These are phyloP conservation scores for Lentinula edodes DNA, from an alignment of 768 basidiomycete genomes.

Conservation along the genomic window DNA sequence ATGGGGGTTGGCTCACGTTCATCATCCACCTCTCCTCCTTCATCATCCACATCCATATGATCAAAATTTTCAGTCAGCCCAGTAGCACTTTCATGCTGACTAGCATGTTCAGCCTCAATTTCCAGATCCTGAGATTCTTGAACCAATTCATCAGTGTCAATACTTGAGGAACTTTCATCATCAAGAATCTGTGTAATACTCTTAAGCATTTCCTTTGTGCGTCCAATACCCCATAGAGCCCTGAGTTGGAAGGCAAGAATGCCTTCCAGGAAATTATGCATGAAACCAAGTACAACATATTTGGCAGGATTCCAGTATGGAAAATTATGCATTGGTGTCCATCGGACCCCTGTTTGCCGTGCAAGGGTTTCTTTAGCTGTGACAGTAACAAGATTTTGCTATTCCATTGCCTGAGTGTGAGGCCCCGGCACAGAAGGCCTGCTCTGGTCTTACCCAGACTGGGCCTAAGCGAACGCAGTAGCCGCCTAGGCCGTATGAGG, in stretches of 20 bases:
- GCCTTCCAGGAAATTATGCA: slow-evolving; percentile 25
- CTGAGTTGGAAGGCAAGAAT: slow-evolving; percentile 18
- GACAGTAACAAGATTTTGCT: slow-evolving; percentile 13
- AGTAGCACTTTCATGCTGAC: too few species aligned
- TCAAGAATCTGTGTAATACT: neutral
- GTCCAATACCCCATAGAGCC: slow-evolving; percentile 16
- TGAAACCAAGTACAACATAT: slow-evolving; percentile 20
- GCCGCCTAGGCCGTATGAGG: too few species aligned
- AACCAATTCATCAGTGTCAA: too few species aligned
- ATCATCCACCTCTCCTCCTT: neutral
- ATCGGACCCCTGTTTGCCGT: slow-evolving; percentile 19
- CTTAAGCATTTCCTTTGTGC: slow-evolving; percentile 5
- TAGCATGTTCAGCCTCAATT: too few species aligned
- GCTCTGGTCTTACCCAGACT: too few species aligned
- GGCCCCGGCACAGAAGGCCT: too few species aligned
- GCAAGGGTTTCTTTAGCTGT: slow-evolving; percentile 5
- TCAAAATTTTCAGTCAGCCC: too few species aligned
- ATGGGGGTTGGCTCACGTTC: neutral
- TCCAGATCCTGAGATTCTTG: too few species aligned
- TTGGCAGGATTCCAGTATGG: slow-evolving; percentile 24
- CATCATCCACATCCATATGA: slow-evolving; percentile 8
- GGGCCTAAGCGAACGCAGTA: too few species aligned
- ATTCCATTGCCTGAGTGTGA: slow-evolving; percentile 13
- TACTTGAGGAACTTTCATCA: slow-evolving; percentile 11
- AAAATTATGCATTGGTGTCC: slow-evolving; percentile 20